Evolutionary conservation across 768 basidiomycete genomes (phyloP).

Genomic region (Kwoniella mangroviensis): DNA sequence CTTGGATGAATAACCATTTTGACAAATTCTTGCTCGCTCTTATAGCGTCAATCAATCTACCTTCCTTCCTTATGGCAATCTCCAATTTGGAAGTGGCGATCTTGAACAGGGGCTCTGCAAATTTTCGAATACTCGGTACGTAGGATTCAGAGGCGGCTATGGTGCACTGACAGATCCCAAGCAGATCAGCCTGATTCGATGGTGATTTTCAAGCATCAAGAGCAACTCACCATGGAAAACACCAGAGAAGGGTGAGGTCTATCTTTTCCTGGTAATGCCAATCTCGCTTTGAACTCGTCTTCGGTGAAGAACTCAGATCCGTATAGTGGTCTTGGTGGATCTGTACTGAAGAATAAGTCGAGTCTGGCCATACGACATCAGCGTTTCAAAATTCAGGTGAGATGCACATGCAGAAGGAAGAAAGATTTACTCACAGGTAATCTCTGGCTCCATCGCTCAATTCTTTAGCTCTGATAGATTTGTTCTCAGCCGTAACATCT

Average conservation of each 20-base stretch:
- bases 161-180: constrained; percentile 26
- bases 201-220: too few species aligned
- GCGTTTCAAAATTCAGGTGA: not conserved
- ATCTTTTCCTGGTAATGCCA: constrained; percentile 11
- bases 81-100: constrained; percentile 34
- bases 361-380: not conserved
- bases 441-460: constrained; percentile 31
- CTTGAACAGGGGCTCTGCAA: constrained; percentile 32
- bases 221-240: constrained; percentile 36
- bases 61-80: constrained; percentile 25
- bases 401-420: not conserved
- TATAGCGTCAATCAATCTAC: constrained; percentile 41
- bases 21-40: constrained; percentile 32
- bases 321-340: constrained; percentile 20
- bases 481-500: not conserved
- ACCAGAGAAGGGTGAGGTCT: constrained; percentile 40
- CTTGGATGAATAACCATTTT: constrained; percentile 38
- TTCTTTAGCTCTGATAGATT: constrained; percentile 12
- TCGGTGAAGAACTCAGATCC: constrained; percentile 35
- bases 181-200: not conserved
- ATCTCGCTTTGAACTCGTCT: constrained; percentile 33
- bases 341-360: constrained; percentile 11
- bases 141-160: constrained; percentile 37
- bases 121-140: constrained; percentile 39
- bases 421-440: constrained; percentile 30